Conservation (phyloP, 2,329 filamentous ascomycete genomes). For the Hymenoscyphus infarciens region DNA sequence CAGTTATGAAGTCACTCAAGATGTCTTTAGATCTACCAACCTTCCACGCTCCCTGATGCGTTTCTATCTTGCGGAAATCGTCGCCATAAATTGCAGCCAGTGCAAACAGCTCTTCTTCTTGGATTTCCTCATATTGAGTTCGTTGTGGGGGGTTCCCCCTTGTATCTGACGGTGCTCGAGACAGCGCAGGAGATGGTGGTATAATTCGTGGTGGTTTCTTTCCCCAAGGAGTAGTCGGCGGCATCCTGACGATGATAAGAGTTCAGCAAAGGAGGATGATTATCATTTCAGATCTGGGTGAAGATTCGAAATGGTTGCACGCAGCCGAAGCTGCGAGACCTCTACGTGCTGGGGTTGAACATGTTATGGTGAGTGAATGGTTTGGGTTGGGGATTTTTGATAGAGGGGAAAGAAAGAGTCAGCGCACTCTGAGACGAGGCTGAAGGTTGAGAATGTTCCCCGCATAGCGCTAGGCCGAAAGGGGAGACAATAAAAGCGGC, state of each 20-base stretch:
- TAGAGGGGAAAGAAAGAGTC: slow-evolving; percentile 11
- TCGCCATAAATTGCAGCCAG: slow-evolving; percentile 86
- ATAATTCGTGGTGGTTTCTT: slow-evolving; percentile 39
- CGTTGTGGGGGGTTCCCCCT: slow-evolving; percentile 40
- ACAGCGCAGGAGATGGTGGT: slow-evolving; percentile 26
- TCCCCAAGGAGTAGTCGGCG: slow-evolving; percentile 35
- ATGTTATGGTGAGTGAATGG: slow-evolving; percentile 15
- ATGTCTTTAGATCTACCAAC: slow-evolving; percentile 45
- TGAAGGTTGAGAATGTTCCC: slow-evolving; percentile 4
- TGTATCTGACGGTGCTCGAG: slow-evolving; percentile 24
- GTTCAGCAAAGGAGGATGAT: slow-evolving; percentile 15
- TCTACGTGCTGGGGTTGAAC: slow-evolving; percentile 28
- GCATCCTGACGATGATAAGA: slow-evolving; percentile 27
- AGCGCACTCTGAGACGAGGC: slow-evolving; percentile 8
- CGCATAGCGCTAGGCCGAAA: slow-evolving; percentile 3
- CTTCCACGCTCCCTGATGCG: slow-evolving; percentile 76
- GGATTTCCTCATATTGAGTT: slow-evolving; percentile 75
- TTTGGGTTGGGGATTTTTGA: not conserved
- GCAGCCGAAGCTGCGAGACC: slow-evolving; percentile 33
- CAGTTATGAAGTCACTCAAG: not conserved
- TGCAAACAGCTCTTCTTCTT: slow-evolving; percentile 82
- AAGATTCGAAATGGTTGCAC: slow-evolving; percentile 22
- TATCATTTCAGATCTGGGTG: slow-evolving; percentile 12
- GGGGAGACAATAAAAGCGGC: not conserved
- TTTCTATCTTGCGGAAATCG: slow-evolving; percentile 74